A percentile compares a stretch with the other conserved stretches of the same genome.
Evolutionary conservation across 2,329 filamentous ascomycete species (phyloP).

Genomic region (Alternaria panax): DNA sequence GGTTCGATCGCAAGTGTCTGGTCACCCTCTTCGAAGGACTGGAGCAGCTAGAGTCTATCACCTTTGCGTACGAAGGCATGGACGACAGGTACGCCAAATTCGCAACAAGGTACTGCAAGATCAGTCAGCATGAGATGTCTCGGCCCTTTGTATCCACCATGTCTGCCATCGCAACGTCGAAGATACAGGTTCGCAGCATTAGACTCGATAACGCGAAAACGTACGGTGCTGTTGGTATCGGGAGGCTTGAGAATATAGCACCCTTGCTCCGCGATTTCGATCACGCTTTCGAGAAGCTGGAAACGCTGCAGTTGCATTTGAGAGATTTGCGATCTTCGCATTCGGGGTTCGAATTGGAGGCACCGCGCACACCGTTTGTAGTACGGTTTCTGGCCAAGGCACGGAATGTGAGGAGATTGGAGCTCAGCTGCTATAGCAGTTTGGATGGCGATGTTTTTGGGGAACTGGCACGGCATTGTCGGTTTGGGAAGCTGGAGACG

Average conservation of each 20-base stretch:
- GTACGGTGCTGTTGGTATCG: slow-evolving; percentile 31
- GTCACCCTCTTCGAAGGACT: slow-evolving; percentile 24
- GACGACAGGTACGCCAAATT: slow-evolving; percentile 23
- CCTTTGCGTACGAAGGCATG: slow-evolving; percentile 27
- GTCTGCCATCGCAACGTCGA: slow-evolving; percentile 24
- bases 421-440: slow-evolving; percentile 34
- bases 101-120: slow-evolving; percentile 27
- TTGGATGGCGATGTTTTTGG: slow-evolving; percentile 34
- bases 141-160: slow-evolving; percentile 38
- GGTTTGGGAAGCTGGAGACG: slow-evolving; percentile 18
- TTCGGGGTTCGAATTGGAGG: slow-evolving; percentile 31
- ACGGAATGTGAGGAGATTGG: slow-evolving; percentile 21
- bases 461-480: slow-evolving; percentile 32
- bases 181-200: slow-evolving; percentile 19
- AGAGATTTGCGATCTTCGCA: slow-evolving; percentile 39
- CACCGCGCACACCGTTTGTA: slow-evolving; percentile 29
- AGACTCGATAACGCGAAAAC: neutral
- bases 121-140: slow-evolving; percentile 38
- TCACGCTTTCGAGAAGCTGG: slow-evolving; percentile 21
- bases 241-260: slow-evolving; percentile 28
- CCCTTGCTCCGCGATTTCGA: slow-evolving; percentile 23
- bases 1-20: slow-evolving; percentile 32
- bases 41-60: slow-evolving; percentile 4
- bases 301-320: slow-evolving; percentile 30
- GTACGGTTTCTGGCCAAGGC: slow-evolving; percentile 40